Percentiles rank a stretch among this genome's conserved stretches.
phyloP scores from a whole-genome alignment of 2,329 filamentous ascomycete species.

The Emericellopsis atlantica region DNA sequence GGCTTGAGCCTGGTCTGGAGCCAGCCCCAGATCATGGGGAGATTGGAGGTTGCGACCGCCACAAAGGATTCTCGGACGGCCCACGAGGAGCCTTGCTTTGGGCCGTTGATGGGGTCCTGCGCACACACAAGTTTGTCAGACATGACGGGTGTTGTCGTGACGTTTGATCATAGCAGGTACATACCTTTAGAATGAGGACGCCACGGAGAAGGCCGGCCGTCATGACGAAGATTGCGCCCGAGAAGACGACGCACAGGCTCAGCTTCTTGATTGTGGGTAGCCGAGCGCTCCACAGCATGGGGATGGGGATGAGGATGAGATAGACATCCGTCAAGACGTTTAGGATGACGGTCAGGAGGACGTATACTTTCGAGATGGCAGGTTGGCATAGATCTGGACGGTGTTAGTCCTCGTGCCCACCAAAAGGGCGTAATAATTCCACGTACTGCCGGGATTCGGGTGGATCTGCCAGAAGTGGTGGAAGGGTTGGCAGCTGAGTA shows the following conservation, averaged over 20 bases:
- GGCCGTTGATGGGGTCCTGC: constrained; percentile 6
- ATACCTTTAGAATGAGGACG: constrained; percentile 24
- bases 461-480: constrained; percentile 27
- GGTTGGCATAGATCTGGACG: constrained; percentile 19
- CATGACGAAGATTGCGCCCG: constrained; percentile 42
- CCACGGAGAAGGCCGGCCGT: constrained; percentile 40
- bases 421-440: constrained; percentile 17
- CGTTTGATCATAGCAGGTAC: neutral
- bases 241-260: constrained; percentile 40
- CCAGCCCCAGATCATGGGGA: constrained; percentile 17
- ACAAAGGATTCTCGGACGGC: constrained; percentile 17
- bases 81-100: constrained; percentile 3
- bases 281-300: constrained; percentile 40
- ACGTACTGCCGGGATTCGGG: constrained; percentile 20
- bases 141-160: too few relatives aligned
- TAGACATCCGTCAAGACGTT: constrained; percentile 27
- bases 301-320: constrained; percentile 24
- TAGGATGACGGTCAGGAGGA: constrained; percentile 19
- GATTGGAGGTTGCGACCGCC: constrained; percentile 21
- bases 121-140: neutral
- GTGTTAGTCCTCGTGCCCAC: constrained; percentile 7
- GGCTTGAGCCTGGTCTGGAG: constrained; percentile 12
- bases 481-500: constrained; percentile 21
- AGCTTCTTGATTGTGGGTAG: constrained; percentile 36
- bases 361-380: constrained; percentile 23